Conservation (phyloP, 2,329 filamentous ascomycete genomes). For the Penicillium brevicompactum region DNA sequence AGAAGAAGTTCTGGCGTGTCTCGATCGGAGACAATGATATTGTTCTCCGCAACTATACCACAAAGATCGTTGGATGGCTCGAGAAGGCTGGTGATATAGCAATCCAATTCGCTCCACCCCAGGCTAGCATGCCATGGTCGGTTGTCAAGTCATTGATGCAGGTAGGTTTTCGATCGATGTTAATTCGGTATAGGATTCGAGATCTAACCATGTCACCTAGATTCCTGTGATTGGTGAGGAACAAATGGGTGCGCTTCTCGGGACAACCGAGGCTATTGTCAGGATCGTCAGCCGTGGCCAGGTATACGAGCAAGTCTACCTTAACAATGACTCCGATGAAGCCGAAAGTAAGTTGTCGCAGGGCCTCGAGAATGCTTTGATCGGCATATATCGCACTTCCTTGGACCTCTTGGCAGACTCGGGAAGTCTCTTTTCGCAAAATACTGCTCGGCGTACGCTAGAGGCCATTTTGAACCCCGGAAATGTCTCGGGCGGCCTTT, state of each 20-base stretch:
- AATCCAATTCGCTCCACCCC: constrained; percentile 33
- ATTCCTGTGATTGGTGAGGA: constrained; percentile 29
- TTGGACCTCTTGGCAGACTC: constrained; percentile 8
- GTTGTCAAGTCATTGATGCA: constrained; percentile 10
- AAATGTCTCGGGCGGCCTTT: constrained; percentile 5
- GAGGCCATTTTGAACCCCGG: constrained; percentile 12
- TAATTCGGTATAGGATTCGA: background rate
- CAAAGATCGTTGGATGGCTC: constrained; percentile 13
- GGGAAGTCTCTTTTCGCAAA: background rate
- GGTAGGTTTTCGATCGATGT: constrained; percentile 18
- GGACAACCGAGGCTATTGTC: constrained; percentile 13
- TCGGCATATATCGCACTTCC: constrained; percentile 1
- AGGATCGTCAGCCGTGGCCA: constrained; percentile 16
- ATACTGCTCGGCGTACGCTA: constrained; percentile 5
- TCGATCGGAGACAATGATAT: constrained; percentile 7
- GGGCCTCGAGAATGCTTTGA: background rate
- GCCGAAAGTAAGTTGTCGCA: background rate
- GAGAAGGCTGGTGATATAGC: constrained; percentile 28
- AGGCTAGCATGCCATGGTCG: constrained; percentile 36
- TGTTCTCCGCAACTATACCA: constrained; percentile 15
- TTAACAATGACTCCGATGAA: background rate
- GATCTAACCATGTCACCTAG: constrained; percentile 8
- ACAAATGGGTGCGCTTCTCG: constrained; percentile 21
- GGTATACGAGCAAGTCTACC: constrained; percentile 17
- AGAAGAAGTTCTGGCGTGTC: constrained; percentile 13